A percentile compares a stretch with the other conserved stretches of the same genome.
Evolutionary conservation across 2,329 filamentous ascomycete species (phyloP).

Genomic region (Verticillium nonalfalfae): DNA sequence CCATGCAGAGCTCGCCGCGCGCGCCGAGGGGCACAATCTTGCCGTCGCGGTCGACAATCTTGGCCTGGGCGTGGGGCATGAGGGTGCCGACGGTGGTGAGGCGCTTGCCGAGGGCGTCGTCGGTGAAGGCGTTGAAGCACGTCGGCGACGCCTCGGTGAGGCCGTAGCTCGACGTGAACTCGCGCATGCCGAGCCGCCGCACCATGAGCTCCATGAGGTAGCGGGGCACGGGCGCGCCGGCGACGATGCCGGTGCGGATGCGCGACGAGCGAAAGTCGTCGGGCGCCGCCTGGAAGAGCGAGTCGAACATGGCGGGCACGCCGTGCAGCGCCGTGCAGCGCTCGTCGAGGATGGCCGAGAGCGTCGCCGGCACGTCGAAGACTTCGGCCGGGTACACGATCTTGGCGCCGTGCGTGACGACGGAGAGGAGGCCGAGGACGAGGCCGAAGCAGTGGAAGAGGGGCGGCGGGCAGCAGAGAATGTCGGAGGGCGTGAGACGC

Average conservation of each 20-base stretch:
- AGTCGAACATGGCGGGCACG: slow-evolving; percentile 80
- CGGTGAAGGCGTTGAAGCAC: slow-evolving; percentile 73
- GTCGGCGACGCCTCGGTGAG: slow-evolving; percentile 75
- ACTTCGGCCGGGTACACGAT: slow-evolving; percentile 71
- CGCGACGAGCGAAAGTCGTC: slow-evolving; percentile 37
- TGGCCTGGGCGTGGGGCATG: slow-evolving; percentile 69
- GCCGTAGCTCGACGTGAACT: slow-evolving; percentile 66
- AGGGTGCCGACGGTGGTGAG: slow-evolving; percentile 69
- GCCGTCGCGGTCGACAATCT: slow-evolving; percentile 66
- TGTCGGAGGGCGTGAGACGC: slow-evolving; percentile 58
- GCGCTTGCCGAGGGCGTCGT: slow-evolving; percentile 60
- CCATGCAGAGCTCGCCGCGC: slow-evolving; percentile 69
- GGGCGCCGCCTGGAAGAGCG: slow-evolving; percentile 43
- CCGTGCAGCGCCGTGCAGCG: slow-evolving; percentile 71
- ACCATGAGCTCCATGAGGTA: slow-evolving; percentile 70
- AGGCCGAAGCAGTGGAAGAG: slow-evolving; percentile 84
- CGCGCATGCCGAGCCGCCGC: slow-evolving; percentile 65
- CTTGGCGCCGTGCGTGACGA: slow-evolving; percentile 67
- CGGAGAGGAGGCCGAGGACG: slow-evolving; percentile 67
- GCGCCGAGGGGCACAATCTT: slow-evolving; percentile 60
- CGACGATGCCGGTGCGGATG: slow-evolving; percentile 71
- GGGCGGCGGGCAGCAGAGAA: slow-evolving; percentile 75
- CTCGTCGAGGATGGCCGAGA: slow-evolving; percentile 61
- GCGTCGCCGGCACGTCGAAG: slow-evolving; percentile 61
- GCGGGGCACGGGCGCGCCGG: slow-evolving; percentile 69